Percentiles rank a stretch among this genome's conserved stretches.
Evolutionary conservation across 2,329 filamentous ascomycete genomes (phyloP).

Genomic region (Scedosporium apiospermum): DNA sequence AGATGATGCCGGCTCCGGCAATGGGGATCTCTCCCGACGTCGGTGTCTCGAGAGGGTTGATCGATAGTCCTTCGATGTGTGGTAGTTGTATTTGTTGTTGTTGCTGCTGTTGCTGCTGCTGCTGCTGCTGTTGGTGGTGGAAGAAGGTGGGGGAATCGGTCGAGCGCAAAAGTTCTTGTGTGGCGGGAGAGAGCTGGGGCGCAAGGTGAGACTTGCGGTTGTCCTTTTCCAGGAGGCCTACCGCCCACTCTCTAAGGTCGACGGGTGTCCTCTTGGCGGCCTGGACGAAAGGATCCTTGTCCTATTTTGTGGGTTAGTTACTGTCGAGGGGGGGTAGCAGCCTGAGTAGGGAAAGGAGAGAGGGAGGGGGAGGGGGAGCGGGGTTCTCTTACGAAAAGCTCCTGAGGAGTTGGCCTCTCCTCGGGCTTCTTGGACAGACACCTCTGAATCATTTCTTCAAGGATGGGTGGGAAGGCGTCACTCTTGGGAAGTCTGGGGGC

Average conservation of each 20-base stretch:
- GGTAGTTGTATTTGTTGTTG: background rate
- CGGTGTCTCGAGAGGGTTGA: constrained; percentile 39
- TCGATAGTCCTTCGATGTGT: constrained; percentile 8
- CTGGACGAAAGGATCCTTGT: constrained; percentile 88
- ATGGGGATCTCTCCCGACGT: constrained; percentile 67
- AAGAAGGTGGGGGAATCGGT: constrained; percentile 47
- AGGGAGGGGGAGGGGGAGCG: background rate
- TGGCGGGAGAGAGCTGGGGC: constrained; percentile 68
- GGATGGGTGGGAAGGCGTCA: constrained; percentile 87
- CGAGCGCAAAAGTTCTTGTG: constrained; percentile 63
- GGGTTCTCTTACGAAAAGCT: constrained; percentile 65
- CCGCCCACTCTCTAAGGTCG: constrained; percentile 85
- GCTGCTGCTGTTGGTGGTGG: constrained; percentile 22
- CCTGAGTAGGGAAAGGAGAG: too few species aligned
- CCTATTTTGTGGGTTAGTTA: constrained; percentile 38
- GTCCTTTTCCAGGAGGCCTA: constrained; percentile 86
- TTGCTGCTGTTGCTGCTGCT: background rate
- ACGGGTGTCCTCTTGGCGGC: constrained; percentile 95
- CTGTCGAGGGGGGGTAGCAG: too few species aligned
- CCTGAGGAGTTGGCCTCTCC: constrained; percentile 80
- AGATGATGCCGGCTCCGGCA: constrained; percentile 43
- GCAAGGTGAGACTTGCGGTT: constrained; percentile 92
- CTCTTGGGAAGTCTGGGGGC: constrained; percentile 91
- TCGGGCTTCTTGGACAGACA: constrained; percentile 87
- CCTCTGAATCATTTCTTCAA: constrained; percentile 96